phyloP scores from a whole-genome alignment of 176 grass and related monocot species.

The Luzula sylvatica region DNA sequence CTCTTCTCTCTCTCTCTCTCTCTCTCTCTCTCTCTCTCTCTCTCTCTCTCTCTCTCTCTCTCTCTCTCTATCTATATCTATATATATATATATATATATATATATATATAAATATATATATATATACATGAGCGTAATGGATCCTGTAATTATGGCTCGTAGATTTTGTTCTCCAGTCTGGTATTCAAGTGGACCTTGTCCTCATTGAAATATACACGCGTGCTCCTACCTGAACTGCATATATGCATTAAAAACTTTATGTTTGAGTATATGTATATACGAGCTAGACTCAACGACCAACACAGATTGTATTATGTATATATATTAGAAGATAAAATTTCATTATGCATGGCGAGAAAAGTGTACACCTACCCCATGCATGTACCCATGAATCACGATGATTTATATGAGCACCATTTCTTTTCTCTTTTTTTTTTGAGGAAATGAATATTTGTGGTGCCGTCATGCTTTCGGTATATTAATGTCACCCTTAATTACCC shows the following conservation, averaged over 20 bases:
- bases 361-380: constrained; percentile 20
- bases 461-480: constrained; percentile 21
- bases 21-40: background rate
- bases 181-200: constrained; percentile 14
- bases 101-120: too few species aligned
- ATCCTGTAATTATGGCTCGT: constrained; percentile 24
- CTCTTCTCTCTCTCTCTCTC: background rate
- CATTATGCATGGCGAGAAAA: constrained; percentile 7
- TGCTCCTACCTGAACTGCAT: too few species aligned
- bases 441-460: constrained; percentile 8
- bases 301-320: background rate
- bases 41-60: too few species aligned
- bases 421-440: too few species aligned
- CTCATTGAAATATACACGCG: too few species aligned
- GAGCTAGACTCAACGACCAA: too few species aligned
- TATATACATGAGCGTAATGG: constrained; percentile 4
- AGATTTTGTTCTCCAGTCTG: constrained; percentile 19
- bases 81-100: too few species aligned
- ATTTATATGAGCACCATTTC: too few species aligned
- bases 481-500: constrained; percentile 6
- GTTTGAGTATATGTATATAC: too few species aligned
- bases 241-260: too few species aligned
- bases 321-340: background rate
- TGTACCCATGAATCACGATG: background rate
- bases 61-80: too few species aligned